phyloP scores from a whole-genome alignment of 148 eudicot species.

The Diospyros lotus region DNA sequence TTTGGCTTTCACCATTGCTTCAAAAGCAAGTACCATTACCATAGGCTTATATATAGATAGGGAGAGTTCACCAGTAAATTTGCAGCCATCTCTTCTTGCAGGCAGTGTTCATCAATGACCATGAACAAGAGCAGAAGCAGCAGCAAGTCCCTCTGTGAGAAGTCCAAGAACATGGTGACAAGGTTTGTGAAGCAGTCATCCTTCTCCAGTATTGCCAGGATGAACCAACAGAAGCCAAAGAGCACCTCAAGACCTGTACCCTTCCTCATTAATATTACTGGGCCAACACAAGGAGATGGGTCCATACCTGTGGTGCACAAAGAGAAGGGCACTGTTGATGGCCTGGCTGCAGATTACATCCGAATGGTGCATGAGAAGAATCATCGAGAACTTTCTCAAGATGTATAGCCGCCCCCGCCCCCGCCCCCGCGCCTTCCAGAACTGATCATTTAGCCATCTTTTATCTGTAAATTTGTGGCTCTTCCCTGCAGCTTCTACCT shows the following conservation, averaged over 20 bases:
- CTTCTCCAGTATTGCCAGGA: constrained; percentile 18
- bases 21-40: constrained; percentile 1
- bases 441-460: no score
- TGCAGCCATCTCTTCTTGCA: constrained; percentile 2
- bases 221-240: constrained; percentile 8
- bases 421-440: no score
- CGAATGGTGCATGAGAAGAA: constrained; percentile 25
- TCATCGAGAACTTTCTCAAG: not conserved
- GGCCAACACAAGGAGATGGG: constrained; percentile 8
- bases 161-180: constrained; percentile 26
- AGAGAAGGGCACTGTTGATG: constrained; percentile 15
- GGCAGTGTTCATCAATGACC: not conserved
- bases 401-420: constrained; percentile 19
- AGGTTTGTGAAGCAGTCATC: constrained; percentile 24
- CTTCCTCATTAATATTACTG: constrained; percentile 3
- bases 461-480: not conserved
- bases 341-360: constrained; percentile 19
- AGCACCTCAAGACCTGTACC: constrained; percentile 17
- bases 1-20: not conserved
- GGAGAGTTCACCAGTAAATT: not conserved
- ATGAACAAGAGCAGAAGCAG: constrained; percentile 20
- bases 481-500: not conserved
- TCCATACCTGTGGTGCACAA: not conserved
- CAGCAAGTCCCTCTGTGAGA: constrained; percentile 24
- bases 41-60: constrained; percentile 7